Conservation (phyloP, 805 yeast species). For the Saccharomycopsis malanga region DNA sequence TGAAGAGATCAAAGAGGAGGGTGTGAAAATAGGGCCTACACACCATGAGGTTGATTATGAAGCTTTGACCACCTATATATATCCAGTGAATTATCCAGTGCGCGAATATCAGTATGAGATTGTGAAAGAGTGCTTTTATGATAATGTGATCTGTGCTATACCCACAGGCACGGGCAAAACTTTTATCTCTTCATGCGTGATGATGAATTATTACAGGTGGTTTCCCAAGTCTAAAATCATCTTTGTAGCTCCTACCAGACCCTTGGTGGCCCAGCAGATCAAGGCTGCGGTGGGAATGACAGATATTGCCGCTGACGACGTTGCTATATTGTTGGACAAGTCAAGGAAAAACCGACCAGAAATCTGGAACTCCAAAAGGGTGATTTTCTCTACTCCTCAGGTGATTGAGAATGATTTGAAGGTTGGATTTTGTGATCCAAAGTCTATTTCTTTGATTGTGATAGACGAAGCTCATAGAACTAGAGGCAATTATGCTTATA, state of each 20-base stretch:
- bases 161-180: conserved; percentile 99
- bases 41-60: conserved; percentile 43
- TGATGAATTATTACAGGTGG: conserved; percentile 88
- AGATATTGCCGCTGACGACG: conserved; percentile 69
- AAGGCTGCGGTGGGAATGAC: conserved; percentile 85
- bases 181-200: conserved; percentile 88
- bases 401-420: conserved; percentile 86
- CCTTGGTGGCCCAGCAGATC: conserved; percentile 93
- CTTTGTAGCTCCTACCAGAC: conserved; percentile 96
- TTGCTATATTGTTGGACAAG: conserved; percentile 68
- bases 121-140: conserved; percentile 60
- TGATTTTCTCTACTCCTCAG: conserved; percentile 94
- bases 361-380: conserved; percentile 71
- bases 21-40: conserved; percentile 35
- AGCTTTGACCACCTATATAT: conserved; percentile 46
- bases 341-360: conserved; percentile 55
- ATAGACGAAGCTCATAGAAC: conserved; percentile 96
- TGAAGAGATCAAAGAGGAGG: conserved; percentile 30
- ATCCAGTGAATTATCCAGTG: conserved; percentile 78
- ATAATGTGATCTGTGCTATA: conserved; percentile 77
- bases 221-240: conserved; percentile 69
- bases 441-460: conserved; percentile 64
- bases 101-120: conserved; percentile 88
- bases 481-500: conserved; percentile 83
- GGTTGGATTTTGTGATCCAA: conserved; percentile 70